phyloP scores from a whole-genome alignment of 768 basidiomycete genomes.

The Terana coerulea region DNA sequence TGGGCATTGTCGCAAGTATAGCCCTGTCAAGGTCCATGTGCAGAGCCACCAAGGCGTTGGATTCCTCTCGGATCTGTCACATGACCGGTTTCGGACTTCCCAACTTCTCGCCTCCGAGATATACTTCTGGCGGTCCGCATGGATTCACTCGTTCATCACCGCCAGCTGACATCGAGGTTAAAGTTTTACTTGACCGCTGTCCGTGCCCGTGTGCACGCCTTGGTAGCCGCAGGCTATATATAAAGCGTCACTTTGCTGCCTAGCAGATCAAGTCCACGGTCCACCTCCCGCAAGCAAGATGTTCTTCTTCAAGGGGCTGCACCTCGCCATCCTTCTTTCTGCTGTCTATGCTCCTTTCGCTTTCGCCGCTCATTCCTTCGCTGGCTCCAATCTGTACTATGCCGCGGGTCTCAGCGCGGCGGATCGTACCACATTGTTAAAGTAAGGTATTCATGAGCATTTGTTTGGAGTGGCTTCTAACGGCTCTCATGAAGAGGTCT shows the following conservation, averaged over 20 bases:
- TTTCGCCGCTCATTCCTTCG: conserved; percentile 17
- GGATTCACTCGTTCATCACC: too few species aligned
- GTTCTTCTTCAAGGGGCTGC: background rate
- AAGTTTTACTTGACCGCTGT: background rate
- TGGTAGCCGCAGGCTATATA: background rate
- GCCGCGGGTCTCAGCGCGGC: conserved; percentile 19
- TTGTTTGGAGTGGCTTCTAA: background rate
- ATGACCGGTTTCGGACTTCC: too few species aligned
- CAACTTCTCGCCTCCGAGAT: too few species aligned
- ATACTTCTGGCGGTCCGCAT: too few species aligned
- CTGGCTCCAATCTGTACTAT: conserved; percentile 25
- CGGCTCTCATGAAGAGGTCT: conserved; percentile 10
- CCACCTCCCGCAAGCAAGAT: background rate
- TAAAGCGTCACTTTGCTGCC: background rate
- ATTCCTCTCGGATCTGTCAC: too few species aligned
- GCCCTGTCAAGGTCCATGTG: too few species aligned
- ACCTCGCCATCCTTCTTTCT: background rate
- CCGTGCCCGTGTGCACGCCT: background rate
- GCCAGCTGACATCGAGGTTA: too few species aligned
- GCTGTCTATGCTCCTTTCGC: background rate
- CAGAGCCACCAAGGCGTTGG: too few species aligned
- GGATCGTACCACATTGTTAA: conserved; percentile 17
- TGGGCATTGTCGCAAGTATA: too few species aligned
- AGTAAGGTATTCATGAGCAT: conserved; percentile 5
- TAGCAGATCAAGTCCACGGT: background rate